phyloP scores from a whole-genome alignment of 345 rosid genomes.

The Cardiospermum halicacabum region DNA sequence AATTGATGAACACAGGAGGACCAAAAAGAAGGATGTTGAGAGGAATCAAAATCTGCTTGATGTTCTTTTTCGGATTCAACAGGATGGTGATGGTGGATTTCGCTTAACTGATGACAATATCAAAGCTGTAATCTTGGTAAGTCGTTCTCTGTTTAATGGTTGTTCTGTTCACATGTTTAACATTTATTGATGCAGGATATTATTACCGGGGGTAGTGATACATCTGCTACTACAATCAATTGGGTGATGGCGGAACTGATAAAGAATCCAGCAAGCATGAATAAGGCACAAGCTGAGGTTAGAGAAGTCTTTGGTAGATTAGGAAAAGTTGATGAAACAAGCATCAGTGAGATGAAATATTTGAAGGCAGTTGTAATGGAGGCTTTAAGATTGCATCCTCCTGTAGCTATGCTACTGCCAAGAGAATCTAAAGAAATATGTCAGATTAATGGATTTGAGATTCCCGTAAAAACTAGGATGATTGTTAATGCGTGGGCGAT shows the following conservation, averaged over 20 bases:
- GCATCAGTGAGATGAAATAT: constrained; percentile 15
- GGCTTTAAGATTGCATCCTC: constrained; percentile 27
- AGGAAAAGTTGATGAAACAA: constrained; percentile 21
- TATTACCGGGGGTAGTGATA: constrained; percentile 16
- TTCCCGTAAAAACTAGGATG: constrained; percentile 10
- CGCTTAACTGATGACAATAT: constrained; percentile 9
- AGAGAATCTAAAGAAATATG: constrained; percentile 15
- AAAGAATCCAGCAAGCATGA: constrained; percentile 15
- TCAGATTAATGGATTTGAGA: constrained; percentile 15
- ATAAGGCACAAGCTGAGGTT: constrained; percentile 26
- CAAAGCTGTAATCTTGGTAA: background rate
- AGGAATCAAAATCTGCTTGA: constrained; percentile 25
- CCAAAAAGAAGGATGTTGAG: background rate
- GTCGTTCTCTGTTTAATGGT: background rate
- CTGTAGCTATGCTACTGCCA: constrained; percentile 23
- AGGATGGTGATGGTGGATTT: constrained; percentile 11
- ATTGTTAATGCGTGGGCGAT: constrained; percentile 27
- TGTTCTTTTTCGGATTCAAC: constrained; percentile 29
- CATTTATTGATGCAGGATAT: too few relatives aligned
- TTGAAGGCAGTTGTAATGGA: constrained; percentile 11
- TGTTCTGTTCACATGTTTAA: too few relatives aligned
- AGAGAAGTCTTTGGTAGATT: constrained; percentile 14
- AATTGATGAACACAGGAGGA: constrained; percentile 2
- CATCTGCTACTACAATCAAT: constrained; percentile 8
- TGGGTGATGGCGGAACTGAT: constrained; percentile 30